Conservation (phyloP, 768 basidiomycete genomes). For the Leccinum barrowsii region DNA sequence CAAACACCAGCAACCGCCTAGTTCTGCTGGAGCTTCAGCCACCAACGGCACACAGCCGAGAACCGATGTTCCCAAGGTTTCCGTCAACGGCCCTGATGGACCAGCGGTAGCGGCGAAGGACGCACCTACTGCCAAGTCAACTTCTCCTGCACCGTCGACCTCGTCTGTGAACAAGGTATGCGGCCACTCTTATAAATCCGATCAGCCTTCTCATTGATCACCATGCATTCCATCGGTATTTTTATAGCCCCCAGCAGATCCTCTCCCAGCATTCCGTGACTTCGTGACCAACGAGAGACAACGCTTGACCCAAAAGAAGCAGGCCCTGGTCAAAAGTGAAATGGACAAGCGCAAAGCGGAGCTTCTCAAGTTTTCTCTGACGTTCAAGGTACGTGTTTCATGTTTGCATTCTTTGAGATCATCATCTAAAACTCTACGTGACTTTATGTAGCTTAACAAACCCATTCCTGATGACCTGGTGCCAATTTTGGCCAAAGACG, state of each 20-base stretch:
- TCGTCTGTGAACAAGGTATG: conserved; percentile 51
- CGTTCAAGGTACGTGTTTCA: conserved; percentile 76
- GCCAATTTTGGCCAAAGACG: conserved; percentile 89
- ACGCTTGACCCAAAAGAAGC: conserved; percentile 85
- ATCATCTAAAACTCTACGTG: not conserved
- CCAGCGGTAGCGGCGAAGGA: conserved; percentile 41
- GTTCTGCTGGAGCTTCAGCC: conserved; percentile 27
- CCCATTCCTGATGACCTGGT: conserved; percentile 95
- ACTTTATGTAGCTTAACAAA: conserved; percentile 68
- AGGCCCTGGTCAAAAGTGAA: conserved; percentile 84
- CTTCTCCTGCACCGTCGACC: conserved; percentile 58
- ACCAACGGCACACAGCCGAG: conserved; percentile 27
- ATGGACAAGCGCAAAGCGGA: conserved; percentile 95
- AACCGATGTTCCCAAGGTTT: conserved; percentile 64
- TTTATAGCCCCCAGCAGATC: conserved; percentile 62
- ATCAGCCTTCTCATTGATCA: conserved; percentile 6
- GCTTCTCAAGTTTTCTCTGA: conserved; percentile 87
- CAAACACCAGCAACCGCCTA: conserved; percentile 29
- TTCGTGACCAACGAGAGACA: conserved; percentile 93
- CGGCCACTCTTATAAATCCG: not conserved
- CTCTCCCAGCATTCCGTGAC: conserved; percentile 82
- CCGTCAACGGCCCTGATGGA: conserved; percentile 78
- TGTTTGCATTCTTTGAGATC: not conserved
- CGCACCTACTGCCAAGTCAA: conserved; percentile 47
- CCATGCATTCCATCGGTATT: conserved; percentile 4